These are phyloP conservation scores for Knoxia roxburghii DNA, from an alignment of 257 asterid species.

Conservation along the genomic window DNA sequence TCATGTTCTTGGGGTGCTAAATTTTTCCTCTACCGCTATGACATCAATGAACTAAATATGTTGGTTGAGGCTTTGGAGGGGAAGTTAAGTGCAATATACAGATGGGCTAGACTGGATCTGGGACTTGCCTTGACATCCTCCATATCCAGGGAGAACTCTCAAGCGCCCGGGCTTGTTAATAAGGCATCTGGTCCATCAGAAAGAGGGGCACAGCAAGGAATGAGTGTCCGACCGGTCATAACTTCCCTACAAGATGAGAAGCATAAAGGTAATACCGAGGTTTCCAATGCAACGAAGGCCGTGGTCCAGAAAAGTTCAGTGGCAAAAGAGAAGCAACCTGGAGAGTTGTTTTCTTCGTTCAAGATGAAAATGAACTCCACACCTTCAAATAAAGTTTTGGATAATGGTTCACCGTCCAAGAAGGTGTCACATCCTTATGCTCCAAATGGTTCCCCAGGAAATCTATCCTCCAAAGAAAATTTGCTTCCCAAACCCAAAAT, in stretches of 20 bases:
- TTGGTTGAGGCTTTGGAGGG: slow-evolving; percentile 98
- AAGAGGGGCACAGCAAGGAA: slow-evolving; percentile 36
- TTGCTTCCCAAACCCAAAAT: slow-evolving; percentile 31
- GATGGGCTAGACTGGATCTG: slow-evolving; percentile 95
- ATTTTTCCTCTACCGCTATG: slow-evolving; percentile 90
- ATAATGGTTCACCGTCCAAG: slow-evolving; percentile 25
- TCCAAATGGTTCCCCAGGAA: slow-evolving; percentile 25
- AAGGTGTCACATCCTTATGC: slow-evolving; percentile 31
- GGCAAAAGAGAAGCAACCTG: slow-evolving; percentile 38
- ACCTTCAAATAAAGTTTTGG: slow-evolving; percentile 31
- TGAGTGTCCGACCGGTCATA: slow-evolving; percentile 20
- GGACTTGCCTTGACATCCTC: slow-evolving; percentile 90
- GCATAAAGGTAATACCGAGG: slow-evolving; percentile 30
- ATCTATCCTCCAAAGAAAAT: slow-evolving; percentile 18
- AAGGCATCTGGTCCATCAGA: slow-evolving; percentile 36
- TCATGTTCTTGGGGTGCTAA: slow-evolving; percentile 93
- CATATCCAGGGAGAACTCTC: slow-evolving; percentile 51
- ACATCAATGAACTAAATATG: slow-evolving; percentile 64
- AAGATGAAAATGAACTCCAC: slow-evolving; percentile 28
- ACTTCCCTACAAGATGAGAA: slow-evolving; percentile 38
- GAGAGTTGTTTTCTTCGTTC: slow-evolving; percentile 48
- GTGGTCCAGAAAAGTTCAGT: slow-evolving; percentile 26
- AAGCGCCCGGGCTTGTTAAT: slow-evolving; percentile 27
- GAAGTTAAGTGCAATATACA: slow-evolving; percentile 84
- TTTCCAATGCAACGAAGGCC: slow-evolving; percentile 18